A percentile compares a stretch with the other conserved stretches of the same genome.
phyloP scores from a whole-genome alignment of 2,329 filamentous ascomycete species.

The Xylariaceae sp. region DNA sequence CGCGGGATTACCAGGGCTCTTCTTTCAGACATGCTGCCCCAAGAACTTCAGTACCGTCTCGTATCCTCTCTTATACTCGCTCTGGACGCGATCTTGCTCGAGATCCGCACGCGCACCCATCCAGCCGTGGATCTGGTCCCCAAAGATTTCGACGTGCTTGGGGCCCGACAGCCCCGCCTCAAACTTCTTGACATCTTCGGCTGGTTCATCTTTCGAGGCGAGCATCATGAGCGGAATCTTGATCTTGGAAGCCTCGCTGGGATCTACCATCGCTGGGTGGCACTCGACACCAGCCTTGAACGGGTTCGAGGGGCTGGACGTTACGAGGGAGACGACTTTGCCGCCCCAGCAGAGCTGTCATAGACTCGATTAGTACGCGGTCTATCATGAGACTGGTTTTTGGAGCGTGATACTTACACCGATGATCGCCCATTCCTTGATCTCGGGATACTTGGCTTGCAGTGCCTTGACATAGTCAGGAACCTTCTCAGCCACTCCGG shows the following conservation, averaged over 20 bases:
- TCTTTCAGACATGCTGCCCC: conserved; percentile 38
- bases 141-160: conserved; percentile 62
- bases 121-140: conserved; percentile 67
- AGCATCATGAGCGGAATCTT: conserved; percentile 59
- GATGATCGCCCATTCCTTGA: conserved; percentile 57
- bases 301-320: conserved; percentile 45
- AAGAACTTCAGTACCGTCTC: conserved; percentile 57
- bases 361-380: not conserved
- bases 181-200: conserved; percentile 52
- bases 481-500: conserved; percentile 43
- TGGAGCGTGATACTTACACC: conserved; percentile 42
- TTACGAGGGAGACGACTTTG: conserved; percentile 55
- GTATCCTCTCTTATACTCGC: conserved; percentile 60
- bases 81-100: conserved; percentile 50
- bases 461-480: conserved; percentile 53
- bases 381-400: not conserved
- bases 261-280: conserved; percentile 63
- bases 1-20: not conserved
- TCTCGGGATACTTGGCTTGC: conserved; percentile 45
- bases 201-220: conserved; percentile 61
- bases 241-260: conserved; percentile 55
- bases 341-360: conserved; percentile 66
- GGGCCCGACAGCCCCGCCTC: conserved; percentile 47
- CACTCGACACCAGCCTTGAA: conserved; percentile 50
- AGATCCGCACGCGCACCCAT: conserved; percentile 65